Conservation (phyloP, 768 basidiomycete genomes). For the Trametes coccinea region DNA sequence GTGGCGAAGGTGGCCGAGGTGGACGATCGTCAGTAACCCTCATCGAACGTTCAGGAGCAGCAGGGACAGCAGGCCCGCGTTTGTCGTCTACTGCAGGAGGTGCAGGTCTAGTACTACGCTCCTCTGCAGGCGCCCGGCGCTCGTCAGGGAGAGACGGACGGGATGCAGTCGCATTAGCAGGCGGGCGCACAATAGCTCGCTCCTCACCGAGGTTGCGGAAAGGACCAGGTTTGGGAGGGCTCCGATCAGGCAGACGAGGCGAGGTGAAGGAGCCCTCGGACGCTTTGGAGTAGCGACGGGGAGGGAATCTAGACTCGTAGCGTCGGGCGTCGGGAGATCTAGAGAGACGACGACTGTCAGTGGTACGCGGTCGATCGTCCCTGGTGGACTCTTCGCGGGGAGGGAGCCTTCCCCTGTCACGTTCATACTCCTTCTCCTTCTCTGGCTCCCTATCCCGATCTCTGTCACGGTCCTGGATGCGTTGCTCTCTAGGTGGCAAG, state of each 20-base stretch:
- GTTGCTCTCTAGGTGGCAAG: conserved; percentile 15
- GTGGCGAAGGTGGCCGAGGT: conserved; percentile 6
- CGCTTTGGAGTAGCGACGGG: conserved; percentile 35
- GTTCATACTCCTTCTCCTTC: conserved; percentile 38
- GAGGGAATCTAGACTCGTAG: conserved; percentile 46
- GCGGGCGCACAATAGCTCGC: conserved; percentile 20
- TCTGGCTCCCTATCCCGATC: conserved; percentile 38
- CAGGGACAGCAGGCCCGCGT: conserved; percentile 2
- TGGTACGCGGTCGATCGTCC: conserved; percentile 39
- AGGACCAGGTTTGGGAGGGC: conserved; percentile 7
- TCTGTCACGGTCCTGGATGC: conserved; percentile 32
- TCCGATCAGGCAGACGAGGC: conserved; percentile 33
- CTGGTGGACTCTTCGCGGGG: conserved; percentile 40
- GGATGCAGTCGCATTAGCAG: conserved; percentile 1
- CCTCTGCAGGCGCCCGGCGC: neutral
- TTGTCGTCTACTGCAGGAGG: conserved; percentile 8
- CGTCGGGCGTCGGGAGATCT: conserved; percentile 47
- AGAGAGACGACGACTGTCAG: conserved; percentile 36
- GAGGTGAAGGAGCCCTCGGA: conserved; percentile 28
- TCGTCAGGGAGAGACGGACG: conserved; percentile 2
- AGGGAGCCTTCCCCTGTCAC: conserved; percentile 37
- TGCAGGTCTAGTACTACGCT: neutral
- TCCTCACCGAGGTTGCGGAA: conserved; percentile 22
- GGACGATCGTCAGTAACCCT: conserved; percentile 17
- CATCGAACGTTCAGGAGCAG: neutral